Evolutionary conservation across 768 basidiomycete species (phyloP).

Genomic region (Galerina sulciceps): DNA sequence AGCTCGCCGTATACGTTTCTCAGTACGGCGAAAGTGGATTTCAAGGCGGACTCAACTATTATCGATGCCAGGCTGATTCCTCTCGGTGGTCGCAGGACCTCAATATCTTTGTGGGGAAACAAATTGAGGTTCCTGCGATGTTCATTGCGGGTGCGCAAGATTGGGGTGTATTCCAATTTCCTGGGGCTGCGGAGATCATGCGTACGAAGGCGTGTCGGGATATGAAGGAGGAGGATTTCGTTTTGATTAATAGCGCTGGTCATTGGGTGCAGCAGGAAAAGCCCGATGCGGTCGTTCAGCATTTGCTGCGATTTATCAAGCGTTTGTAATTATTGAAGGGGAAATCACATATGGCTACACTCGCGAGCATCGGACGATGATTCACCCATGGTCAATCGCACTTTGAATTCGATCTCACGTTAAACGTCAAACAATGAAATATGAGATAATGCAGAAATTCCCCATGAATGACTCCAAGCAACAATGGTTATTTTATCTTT

Average conservation of each 20-base stretch:
- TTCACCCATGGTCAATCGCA: too few species aligned
- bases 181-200: conserved; percentile 54
- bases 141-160: conserved; percentile 60
- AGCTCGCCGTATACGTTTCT: conserved; percentile 51
- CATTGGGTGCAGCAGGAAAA: conserved; percentile 71
- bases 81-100: conserved; percentile 42
- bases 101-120: conserved; percentile 46
- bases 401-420: too few species aligned
- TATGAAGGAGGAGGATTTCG: conserved; percentile 49
- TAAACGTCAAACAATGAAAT: too few species aligned
- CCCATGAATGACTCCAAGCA: too few species aligned
- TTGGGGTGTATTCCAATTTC: conserved; percentile 64
- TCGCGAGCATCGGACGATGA: too few species aligned
- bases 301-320: conserved; percentile 41
- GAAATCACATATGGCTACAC: too few species aligned
- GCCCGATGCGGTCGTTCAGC: conserved; percentile 43
- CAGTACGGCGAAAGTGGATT: conserved; percentile 60
- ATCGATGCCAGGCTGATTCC: conserved; percentile 45
- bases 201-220: conserved; percentile 30
- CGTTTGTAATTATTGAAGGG: too few species aligned
- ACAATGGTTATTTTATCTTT: too few species aligned
- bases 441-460: too few species aligned
- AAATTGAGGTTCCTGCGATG: conserved; percentile 56
- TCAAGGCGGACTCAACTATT: conserved; percentile 66
- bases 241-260: conserved; percentile 59